Conservation (phyloP, 768 basidiomycete genomes). For the Exidia glandulosa region DNA sequence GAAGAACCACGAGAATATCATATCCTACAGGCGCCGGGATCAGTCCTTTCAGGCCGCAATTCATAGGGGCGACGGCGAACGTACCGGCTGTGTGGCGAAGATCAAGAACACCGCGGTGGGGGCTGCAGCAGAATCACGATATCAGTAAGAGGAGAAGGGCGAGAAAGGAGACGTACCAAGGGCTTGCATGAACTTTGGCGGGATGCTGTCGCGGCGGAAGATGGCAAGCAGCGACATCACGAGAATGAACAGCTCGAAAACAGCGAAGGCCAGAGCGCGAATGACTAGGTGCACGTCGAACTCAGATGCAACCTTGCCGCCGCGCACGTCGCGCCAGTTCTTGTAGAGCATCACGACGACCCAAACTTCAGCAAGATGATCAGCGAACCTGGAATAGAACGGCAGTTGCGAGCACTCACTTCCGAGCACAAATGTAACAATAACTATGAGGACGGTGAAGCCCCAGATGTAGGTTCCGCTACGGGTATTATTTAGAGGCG, state of each 20-base stretch:
- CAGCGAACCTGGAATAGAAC: background rate
- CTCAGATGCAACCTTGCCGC: background rate
- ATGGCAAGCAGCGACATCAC: background rate
- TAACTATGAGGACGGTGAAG: background rate
- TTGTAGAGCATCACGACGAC: background rate
- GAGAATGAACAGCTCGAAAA: background rate
- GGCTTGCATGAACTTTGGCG: background rate
- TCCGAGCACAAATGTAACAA: background rate
- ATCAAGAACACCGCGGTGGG: background rate
- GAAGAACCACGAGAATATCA: background rate
- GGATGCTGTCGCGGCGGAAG: background rate
- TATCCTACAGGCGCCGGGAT: background rate
- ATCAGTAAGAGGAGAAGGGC: background rate
- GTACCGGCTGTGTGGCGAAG: background rate
- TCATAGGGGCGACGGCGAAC: background rate
- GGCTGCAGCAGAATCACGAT: background rate
- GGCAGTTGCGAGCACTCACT: background rate
- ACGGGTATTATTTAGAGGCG: background rate
- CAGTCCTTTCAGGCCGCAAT: background rate
- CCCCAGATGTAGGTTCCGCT: background rate
- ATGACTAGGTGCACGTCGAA: background rate
- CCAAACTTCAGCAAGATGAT: background rate
- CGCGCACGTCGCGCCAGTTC: background rate
- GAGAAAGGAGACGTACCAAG: background rate
- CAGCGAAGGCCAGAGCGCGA: background rate